Evolutionary conservation across 306 rosid genomes (phyloP).

Genomic region (Ammopiptanthus mongolicus): DNA sequence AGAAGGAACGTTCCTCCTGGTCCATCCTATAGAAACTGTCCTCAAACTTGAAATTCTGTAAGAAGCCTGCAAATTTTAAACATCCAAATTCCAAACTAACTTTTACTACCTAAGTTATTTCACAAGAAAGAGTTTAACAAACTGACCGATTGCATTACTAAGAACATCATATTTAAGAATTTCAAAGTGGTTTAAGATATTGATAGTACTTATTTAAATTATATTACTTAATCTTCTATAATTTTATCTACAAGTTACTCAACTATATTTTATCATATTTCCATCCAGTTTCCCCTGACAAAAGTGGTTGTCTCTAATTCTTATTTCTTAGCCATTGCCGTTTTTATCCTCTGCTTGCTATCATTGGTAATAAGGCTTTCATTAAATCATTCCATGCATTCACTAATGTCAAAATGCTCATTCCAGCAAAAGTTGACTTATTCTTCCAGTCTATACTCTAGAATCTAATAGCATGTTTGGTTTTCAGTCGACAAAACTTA

Average conservation of each 20-base stretch:
- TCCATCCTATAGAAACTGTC: slow-evolving; percentile 20
- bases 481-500: too few species aligned
- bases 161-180: not conserved
- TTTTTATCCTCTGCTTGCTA: too few species aligned
- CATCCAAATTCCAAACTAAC: not conserved
- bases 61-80: slow-evolving; percentile 16
- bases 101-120: not conserved
- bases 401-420: not conserved
- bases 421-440: not conserved
- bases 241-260: not conserved
- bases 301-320: not conserved
- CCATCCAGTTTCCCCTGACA: not conserved
- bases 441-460: not conserved
- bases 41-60: slow-evolving; percentile 21
- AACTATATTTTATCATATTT: not conserved
- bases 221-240: too few species aligned
- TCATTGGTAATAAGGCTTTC: too few species aligned
- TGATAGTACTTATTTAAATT: not conserved
- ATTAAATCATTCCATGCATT: not conserved
- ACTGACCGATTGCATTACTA: not conserved
- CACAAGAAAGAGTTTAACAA: not conserved
- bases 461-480: too few species aligned
- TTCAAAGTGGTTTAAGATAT: not conserved
- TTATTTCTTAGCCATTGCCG: not conserved
- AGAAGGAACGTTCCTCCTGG: slow-evolving; percentile 25